Conservation (phyloP, 225 moss, liverwort and hornwort species). For the Takakia lepidozioides region DNA sequence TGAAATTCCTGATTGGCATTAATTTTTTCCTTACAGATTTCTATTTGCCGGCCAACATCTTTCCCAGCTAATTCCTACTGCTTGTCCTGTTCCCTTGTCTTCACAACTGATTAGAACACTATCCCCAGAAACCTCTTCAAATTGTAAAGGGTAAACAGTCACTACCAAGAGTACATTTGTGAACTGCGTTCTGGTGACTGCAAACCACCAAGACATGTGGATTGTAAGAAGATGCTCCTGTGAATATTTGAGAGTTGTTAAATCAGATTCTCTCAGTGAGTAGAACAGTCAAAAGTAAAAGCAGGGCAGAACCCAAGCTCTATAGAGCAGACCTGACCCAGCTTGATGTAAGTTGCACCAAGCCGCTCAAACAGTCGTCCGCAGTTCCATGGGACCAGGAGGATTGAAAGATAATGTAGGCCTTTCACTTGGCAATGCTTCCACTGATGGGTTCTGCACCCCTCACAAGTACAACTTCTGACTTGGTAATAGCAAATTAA, state of each 20-base stretch:
- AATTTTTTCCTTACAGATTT: not conserved
- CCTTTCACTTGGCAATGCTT: conserved; percentile 28
- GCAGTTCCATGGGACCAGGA: conserved; percentile 79
- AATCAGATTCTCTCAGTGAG: not conserved
- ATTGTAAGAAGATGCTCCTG: too few relatives aligned
- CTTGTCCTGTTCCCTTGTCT: too few relatives aligned
- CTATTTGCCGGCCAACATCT: too few relatives aligned
- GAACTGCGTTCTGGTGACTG: not conserved
- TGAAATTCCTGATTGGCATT: not conserved
- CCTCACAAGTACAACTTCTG: conserved; percentile 4
- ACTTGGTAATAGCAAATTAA: too few relatives aligned
- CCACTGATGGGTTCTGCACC: conserved; percentile 67
- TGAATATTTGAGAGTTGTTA: too few relatives aligned
- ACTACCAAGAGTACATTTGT: not conserved
- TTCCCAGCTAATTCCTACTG: too few relatives aligned
- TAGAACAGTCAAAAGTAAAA: not conserved
- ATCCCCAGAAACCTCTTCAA: too few relatives aligned
- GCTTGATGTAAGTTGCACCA: conserved; percentile 96
- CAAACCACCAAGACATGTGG: too few relatives aligned
- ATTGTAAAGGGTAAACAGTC: too few relatives aligned
- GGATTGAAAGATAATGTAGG: conserved; percentile 52
- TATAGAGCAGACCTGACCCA: conserved; percentile 63
- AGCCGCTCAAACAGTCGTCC: conserved; percentile 85
- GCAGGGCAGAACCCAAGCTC: not conserved
- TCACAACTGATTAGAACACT: too few relatives aligned